Evolutionary conservation across 2,329 filamentous ascomycete species (phyloP).

Genomic region (Fusarium equiseti): DNA sequence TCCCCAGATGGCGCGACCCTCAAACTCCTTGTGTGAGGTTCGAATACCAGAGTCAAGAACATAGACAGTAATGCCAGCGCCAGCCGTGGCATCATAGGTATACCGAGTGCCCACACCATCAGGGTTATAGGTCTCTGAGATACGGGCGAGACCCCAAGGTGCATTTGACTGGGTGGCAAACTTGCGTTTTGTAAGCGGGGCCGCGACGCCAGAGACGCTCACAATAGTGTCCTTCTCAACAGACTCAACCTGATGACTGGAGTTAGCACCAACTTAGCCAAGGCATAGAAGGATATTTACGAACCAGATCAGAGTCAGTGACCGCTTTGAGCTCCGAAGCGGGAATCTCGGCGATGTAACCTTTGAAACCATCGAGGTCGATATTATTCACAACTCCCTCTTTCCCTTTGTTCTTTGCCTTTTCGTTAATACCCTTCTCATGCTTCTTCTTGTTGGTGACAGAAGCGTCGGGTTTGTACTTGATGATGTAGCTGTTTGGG

Average conservation of each 20-base stretch:
- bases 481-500: constrained; percentile 32
- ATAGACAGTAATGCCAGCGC: constrained; percentile 51
- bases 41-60: constrained; percentile 60
- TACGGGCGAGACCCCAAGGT: constrained; percentile 24
- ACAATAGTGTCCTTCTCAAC: constrained; percentile 22
- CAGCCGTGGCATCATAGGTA: constrained; percentile 42
- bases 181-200: neutral
- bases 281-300: neutral
- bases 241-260: neutral
- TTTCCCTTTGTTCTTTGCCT: constrained; percentile 17
- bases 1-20: constrained; percentile 45
- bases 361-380: constrained; percentile 2
- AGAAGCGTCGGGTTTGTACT: neutral
- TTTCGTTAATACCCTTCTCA: neutral
- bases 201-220: constrained; percentile 2
- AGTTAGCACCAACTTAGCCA: too few relatives aligned
- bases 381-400: constrained; percentile 17
- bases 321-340: constrained; percentile 9
- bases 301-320: constrained; percentile 11
- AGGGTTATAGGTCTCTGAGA: neutral
- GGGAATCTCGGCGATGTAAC: constrained; percentile 25
- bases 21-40: constrained; percentile 50
- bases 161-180: neutral
- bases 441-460: constrained; percentile 10
- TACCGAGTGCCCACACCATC: constrained; percentile 22